These are phyloP conservation scores for Penicillium soppii DNA, from an alignment of 495 filamentous ascomycete genomes.

Conservation along the genomic window DNA sequence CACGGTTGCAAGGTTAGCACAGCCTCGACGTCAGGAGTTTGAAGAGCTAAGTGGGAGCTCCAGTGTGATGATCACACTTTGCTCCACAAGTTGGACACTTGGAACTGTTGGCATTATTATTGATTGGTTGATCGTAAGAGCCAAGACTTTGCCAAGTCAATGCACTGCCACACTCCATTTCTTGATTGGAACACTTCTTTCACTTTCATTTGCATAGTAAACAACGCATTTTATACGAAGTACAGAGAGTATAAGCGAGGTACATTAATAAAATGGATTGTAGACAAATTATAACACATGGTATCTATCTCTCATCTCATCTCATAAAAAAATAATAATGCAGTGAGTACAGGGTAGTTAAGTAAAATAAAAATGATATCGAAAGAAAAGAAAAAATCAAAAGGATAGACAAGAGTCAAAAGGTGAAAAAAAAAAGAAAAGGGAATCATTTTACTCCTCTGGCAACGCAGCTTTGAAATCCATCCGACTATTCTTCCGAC, in stretches of 20 bases:
- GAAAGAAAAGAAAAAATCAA: slow-evolving; percentile 5
- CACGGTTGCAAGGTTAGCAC: slow-evolving; percentile 1
- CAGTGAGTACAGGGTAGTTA: neutral
- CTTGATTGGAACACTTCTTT: too few species aligned
- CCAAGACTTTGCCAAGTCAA: slow-evolving; percentile 10
- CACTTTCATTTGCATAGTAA: too few species aligned
- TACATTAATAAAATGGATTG: slow-evolving; percentile 3
- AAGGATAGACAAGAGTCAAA: slow-evolving; percentile 9
- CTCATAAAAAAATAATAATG: slow-evolving; percentile 11
- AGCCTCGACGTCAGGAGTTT: slow-evolving; percentile 2
- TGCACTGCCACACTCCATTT: slow-evolving; percentile 18
- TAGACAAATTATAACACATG: slow-evolving; percentile 3
- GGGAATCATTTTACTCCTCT: slow-evolving; percentile 35
- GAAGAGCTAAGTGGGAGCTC: neutral
- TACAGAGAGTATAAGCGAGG: too few species aligned
- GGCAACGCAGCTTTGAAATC: slow-evolving; percentile 39
- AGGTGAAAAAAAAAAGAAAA: slow-evolving; percentile 13
- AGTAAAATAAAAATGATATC: slow-evolving; percentile 9
- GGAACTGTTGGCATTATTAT: too few species aligned
- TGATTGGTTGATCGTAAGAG: neutral
- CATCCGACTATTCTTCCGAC: slow-evolving; percentile 44
- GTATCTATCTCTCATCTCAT: slow-evolving; percentile 12
- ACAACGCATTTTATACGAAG: too few species aligned
- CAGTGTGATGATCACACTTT: neutral
- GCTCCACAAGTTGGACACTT: neutral